Percentiles rank a stretch among this genome's conserved stretches.
Evolutionary conservation across 2,329 filamentous ascomycete genomes (phyloP).

Genomic region (Pseudogymnoascus sp.): DNA sequence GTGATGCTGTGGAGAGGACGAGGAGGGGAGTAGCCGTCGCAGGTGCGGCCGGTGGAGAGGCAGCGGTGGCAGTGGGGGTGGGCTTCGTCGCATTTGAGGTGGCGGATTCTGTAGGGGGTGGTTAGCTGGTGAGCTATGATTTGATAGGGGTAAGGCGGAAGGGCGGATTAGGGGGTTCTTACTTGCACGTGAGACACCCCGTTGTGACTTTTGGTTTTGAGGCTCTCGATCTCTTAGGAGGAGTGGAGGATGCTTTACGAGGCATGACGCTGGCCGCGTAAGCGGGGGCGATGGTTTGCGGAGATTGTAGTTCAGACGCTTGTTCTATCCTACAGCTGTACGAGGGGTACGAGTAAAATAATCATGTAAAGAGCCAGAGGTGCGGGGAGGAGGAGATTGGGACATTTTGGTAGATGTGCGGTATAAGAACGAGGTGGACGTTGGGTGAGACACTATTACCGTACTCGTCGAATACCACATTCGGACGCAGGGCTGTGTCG

Average conservation of each 20-base stretch:
- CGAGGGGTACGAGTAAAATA: background rate
- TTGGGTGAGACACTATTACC: background rate
- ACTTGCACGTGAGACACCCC: slow-evolving; percentile 63
- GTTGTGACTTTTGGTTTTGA: slow-evolving; percentile 52
- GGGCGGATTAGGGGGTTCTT: slow-evolving; percentile 28
- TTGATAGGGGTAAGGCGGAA: background rate
- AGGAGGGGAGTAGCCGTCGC: slow-evolving; percentile 20
- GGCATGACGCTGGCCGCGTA: background rate
- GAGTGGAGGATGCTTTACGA: background rate
- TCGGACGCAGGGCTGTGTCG: background rate
- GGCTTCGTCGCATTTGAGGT: slow-evolving; percentile 21
- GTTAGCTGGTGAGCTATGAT: slow-evolving; percentile 11
- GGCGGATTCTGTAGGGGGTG: slow-evolving; percentile 38
- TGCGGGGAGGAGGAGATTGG: background rate
- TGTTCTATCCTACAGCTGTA: background rate
- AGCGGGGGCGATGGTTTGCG: background rate
- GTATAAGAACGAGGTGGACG: background rate
- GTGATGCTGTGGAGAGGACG: background rate
- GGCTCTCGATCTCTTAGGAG: slow-evolving; percentile 21
- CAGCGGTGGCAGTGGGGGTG: slow-evolving; percentile 18
- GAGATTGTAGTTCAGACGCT: background rate
- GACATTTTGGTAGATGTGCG: background rate
- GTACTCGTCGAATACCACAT: background rate
- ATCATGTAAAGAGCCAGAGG: background rate
- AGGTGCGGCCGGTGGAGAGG: slow-evolving; percentile 20